Conservation (phyloP, 352 stramenopile species). For the Phytophthora ohioensis region DNA sequence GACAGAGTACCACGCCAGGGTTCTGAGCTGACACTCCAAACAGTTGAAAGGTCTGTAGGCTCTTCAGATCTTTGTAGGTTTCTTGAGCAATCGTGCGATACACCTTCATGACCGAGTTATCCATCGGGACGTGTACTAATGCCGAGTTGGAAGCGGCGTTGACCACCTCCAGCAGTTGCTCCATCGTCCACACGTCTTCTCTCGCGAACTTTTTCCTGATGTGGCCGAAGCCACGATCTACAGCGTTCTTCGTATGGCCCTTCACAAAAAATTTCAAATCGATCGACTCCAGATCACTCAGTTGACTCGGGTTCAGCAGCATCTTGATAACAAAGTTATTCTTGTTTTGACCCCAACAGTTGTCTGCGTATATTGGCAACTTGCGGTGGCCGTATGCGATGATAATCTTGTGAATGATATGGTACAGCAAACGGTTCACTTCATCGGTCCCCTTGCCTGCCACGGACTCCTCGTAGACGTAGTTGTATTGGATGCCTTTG, state of each 20-base stretch:
- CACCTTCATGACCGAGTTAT: constrained; percentile 6
- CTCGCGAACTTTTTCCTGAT: too few relatives aligned
- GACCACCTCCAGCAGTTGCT: too few relatives aligned
- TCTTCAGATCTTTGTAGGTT: constrained; percentile 9
- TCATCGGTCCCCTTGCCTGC: constrained; percentile 21
- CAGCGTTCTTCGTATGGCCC: too few relatives aligned
- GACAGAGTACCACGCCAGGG: not conserved
- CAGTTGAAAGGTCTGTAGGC: constrained; percentile 8
- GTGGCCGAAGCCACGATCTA: too few relatives aligned
- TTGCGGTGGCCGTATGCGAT: not conserved
- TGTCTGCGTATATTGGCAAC: constrained; percentile 17
- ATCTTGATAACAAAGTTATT: too few relatives aligned
- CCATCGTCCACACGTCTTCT: too few relatives aligned
- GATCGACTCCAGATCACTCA: not conserved
- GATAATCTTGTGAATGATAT: not conserved
- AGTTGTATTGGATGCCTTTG: constrained; percentile 22
- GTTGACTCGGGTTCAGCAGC: not conserved
- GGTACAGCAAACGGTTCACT: constrained; percentile 19
- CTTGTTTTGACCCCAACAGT: constrained; percentile 28
- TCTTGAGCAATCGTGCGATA: not conserved
- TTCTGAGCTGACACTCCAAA: not conserved
- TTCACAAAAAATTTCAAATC: constrained; percentile 1
- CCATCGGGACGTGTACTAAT: too few relatives aligned
- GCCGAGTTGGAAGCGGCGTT: too few relatives aligned
- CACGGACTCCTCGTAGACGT: constrained; percentile 14